Base-by-base conservation (phyloP, 768 basidiomycete species). In the Mycena crocata region DNA sequence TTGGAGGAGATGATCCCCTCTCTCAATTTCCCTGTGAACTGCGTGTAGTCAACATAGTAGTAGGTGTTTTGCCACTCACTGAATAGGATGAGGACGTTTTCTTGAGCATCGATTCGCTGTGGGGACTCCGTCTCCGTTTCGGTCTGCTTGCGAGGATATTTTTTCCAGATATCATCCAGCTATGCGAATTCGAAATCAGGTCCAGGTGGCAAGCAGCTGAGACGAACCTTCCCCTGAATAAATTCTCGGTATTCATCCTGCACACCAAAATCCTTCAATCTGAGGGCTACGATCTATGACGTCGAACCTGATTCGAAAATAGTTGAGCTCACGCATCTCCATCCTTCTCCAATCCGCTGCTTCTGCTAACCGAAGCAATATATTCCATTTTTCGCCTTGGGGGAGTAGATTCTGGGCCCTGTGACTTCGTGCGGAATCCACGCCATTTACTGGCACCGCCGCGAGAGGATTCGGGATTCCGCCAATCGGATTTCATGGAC, bases 311-410 rank as follows among this genome's bases (percentile, higher is more conserved):
- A 31, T 17, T 35, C 8, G n/a, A 21, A 10, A 48, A 54, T 48
- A 34, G 19, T n/a, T 51, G 21, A 54, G 73, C 92, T 85, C 77
- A 94, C 93, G 86, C 84, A 78, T 93, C 90, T 40, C 93, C 92
- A 65, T 88, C 91, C 69, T 86, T 88, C 70, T 90, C 90, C 28
- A 93, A 74, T 13, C 93, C 92, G 69, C 92, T 90, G 71, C 91
- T 92, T 42, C 93, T 84, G 73, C 92, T 93, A 50, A 93, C 86
- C 2, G 91, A 91, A 2, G 92, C 84, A 51, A 93, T 85, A 54
- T 85, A 78, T 63, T 91, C 87, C 88, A 93, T 89, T 46, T 80
- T 84, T 54, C 79, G 70, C 63, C 71, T 73, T 19, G 70, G 64
- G 26, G 44, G 40, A 32, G 52, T 32, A 24, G 39, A 14, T 31